Conservation (phyloP, 2,329 filamentous ascomycete species). For the Alternaria viburni region DNA sequence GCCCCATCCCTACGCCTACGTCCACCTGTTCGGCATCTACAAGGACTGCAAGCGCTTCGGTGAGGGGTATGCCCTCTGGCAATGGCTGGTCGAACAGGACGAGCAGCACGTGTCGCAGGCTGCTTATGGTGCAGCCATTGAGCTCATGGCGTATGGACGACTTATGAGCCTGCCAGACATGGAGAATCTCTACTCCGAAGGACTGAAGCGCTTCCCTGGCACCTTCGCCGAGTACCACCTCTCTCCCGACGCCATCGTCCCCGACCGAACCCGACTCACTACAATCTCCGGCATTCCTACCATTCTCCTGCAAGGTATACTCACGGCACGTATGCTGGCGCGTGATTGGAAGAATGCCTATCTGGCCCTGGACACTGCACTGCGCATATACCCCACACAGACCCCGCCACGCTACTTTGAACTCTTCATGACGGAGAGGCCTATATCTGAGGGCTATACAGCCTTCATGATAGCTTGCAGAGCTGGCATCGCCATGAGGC, state of each 20-base stretch:
- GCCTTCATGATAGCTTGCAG: constrained; percentile 58
- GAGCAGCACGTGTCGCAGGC: constrained; percentile 50
- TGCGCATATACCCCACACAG: constrained; percentile 55
- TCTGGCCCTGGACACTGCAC: constrained; percentile 56
- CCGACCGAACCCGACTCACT: constrained; percentile 48
- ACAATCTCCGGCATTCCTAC: constrained; percentile 48
- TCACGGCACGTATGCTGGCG: constrained; percentile 53
- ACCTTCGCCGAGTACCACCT: constrained; percentile 56
- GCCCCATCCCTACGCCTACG: constrained; percentile 47
- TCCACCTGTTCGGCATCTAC: constrained; percentile 57
- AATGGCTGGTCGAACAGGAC: constrained; percentile 54
- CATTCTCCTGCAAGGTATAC: constrained; percentile 56
- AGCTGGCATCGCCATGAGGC: constrained; percentile 47
- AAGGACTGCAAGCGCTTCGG: constrained; percentile 53
- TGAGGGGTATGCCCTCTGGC: constrained; percentile 53
- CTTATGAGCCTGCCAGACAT: constrained; percentile 48
- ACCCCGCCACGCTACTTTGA: constrained; percentile 53
- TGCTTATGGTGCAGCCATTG: constrained; percentile 59
- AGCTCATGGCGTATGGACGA: constrained; percentile 54
- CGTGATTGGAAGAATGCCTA: constrained; percentile 58
- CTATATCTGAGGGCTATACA: constrained; percentile 55
- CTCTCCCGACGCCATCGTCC: constrained; percentile 54
- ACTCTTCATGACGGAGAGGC: constrained; percentile 54
- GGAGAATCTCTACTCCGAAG: constrained; percentile 54
- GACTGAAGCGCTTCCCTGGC: constrained; percentile 55